Base-by-base conservation (phyloP, 441 rosid species). In the Pelargonium cotyledonis region DNA sequence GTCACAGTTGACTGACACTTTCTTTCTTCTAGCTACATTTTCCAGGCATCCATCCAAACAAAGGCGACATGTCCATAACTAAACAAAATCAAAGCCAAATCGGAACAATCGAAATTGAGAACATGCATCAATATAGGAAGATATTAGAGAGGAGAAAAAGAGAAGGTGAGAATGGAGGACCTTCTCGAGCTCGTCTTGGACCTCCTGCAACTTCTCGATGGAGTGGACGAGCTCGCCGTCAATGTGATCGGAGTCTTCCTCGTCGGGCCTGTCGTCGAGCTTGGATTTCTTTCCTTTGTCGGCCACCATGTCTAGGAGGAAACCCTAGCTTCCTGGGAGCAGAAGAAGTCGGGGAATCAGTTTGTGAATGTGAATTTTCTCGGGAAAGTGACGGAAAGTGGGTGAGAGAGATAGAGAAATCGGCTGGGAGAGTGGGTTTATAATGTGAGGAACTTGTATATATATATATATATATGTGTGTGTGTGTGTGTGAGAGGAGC, bases 201-300 rank as follows among this genome's bases (percentile, higher is more conserved):
- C 70, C 70, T 76, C 79, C 73, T 72, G 79, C 60, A 76, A 66
- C 63, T 72, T 76, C 68, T 76, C 79, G 15, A 72, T 65, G 60
- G 75, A 68, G 68, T 46, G 70, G 40, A 76, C 70, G 46, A 76
- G 73, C 29, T 72, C 79, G 26, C 60, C 66, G 55, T 76, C 76
- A 40, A 68, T 31, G 35, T 49, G 69, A 3, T 58, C 72, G 0
- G 70, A 53, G 40, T 55, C 41, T 43, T 62, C 66, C 31, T 71
- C 73, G 44, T 68, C 78, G 11, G 21, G 40, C 26, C 49, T 71
- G 65, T 70, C 75, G 19, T 65, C 64, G 19, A 71, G 61, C 68
- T 68, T 78, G 29, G 70, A 64, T 72, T 78, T 78, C 75, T 78
- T 78, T 44, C 78, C 80, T 68, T 75, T 78, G 68, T 74, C 80